Evolutionary conservation across 1,284 basidiomycete genomes (phyloP), one percentile per base, ranked within the genome.

Genomic region (Porodaedalea pini): DNA sequence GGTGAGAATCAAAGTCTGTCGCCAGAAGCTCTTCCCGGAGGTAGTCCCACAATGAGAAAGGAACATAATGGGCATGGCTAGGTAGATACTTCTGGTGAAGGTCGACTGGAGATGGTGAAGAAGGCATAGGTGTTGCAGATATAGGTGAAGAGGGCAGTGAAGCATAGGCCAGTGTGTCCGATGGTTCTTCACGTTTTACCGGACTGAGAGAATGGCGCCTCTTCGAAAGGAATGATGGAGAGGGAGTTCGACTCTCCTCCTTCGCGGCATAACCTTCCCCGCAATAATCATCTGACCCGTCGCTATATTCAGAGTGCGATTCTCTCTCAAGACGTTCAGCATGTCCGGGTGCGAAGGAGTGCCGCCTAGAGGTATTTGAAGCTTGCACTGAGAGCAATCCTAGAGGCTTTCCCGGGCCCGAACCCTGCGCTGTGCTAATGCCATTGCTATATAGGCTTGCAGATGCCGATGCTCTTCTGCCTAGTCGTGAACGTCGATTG

Each of bases 41-140:
- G 69, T 97, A 95, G 62, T 96, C 93, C 93, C 93, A 96, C 21
- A 97, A 68, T 8, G 92, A 93, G 68, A 90, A 91, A 0, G 89
- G 83, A 2, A 73, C 67, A 49, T 55, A 53, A 51, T 63, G 65
- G 2, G 63, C 60, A 17, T 49, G 36, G 61, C 45, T 13, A 63
- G 45, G 15, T 59, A 61, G 8, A 61, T 58, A 51, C 45, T 59
- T 51, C 21, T 53, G 21, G 59, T 41, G 0, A 70, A 70, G 10
- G 61, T 56, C 19, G 36, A 49, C 53, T 44, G 54, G 50, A n/a
- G 58, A 56, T 7, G 49, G 51, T 25, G 57, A 63, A 13, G 56
- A 66, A 32, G 74, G 70, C 21, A 78, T 73, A 4, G 78, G 75
- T 21, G 81, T 78, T 8, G 74, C 68, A 25, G 74, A 71, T 52